Evolutionary conservation across 257 asterid genomes (phyloP), one percentile per base, ranked within the genome.

Genomic region (Solanum appendiculatum): DNA sequence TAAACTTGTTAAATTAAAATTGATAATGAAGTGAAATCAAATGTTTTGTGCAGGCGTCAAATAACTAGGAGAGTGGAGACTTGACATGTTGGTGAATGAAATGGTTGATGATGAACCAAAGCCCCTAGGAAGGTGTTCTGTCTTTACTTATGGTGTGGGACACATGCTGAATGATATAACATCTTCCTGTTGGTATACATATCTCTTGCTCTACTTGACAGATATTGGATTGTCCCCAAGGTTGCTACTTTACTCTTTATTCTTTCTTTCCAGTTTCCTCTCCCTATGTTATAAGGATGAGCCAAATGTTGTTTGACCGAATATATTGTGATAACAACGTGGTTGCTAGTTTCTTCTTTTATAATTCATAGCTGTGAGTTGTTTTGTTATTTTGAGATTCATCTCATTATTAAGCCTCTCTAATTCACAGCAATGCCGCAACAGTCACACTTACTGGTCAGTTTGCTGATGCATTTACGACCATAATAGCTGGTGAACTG

Each of bases 181-280:
- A 86, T 92, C 98, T n/a, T 94, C 98, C 16, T 95, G 99, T 84
- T 96, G 99, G 99, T 96, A 95, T 89, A 95, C 99, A n/a, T 96
- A 96, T 92, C 98, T 96, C 91, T 88, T 96, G 84, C 94, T 96
- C 80, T 96, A 95, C 90, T 89, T 96, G 93, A 95, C 96, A 20
- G 97, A 94, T 63, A 96, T 96, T 42, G 98, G 98, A 70, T 88
- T 96, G 83, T 91, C 97, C 51, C 94, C 98, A 66, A 95, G 99
- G 99, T 96, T 90, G 15, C 88, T 51, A 16, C 44, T 82, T 51
- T 33, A n/a, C n/a, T n/a, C n/a, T n/a, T n/a, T n/a, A n/a, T n/a
- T n/a, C n/a, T n/a, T n/a, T n/a, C n/a, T n/a, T n/a, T n/a, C n/a
- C n/a, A n/a, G n/a, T n/a, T n/a, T n/a, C n/a, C n/a, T n/a, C n/a